phyloP scores from a whole-genome alignment of 257 asterid genomes.

The Marsdenia floribunda region DNA sequence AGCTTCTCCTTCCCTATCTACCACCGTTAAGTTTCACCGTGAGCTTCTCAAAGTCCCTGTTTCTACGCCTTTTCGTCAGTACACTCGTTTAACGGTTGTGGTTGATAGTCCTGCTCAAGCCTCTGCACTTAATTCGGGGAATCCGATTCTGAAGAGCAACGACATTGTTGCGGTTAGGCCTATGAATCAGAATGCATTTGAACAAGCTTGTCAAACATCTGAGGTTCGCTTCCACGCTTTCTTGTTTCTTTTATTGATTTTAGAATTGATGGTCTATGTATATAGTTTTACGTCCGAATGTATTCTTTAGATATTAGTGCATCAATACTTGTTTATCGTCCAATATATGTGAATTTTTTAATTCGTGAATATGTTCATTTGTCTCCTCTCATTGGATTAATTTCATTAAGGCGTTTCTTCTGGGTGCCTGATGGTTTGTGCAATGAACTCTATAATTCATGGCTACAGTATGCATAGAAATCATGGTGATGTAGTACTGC shows the following conservation, averaged over 20 bases:
- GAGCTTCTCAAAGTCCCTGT: constrained; percentile 54
- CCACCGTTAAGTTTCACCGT: constrained; percentile 60
- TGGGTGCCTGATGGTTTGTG: neutral
- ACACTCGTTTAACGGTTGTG: constrained; percentile 66
- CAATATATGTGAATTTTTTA: neutral
- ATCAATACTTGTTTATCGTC: neutral
- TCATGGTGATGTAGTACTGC: too few relatives aligned
- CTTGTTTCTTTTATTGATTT: neutral
- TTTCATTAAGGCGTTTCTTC: neutral
- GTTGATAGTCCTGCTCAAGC: constrained; percentile 59
- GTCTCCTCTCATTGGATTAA: neutral
- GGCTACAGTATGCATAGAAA: neutral
- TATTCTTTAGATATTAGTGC: neutral
- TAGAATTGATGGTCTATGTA: neutral
- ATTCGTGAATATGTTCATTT: neutral
- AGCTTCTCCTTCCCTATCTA: constrained; percentile 43
- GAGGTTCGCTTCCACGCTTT: constrained; percentile 37
- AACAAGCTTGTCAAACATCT: constrained; percentile 69
- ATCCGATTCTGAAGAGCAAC: constrained; percentile 63
- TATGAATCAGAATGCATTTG: constrained; percentile 57
- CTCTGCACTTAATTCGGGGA: constrained; percentile 59
- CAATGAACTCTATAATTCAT: neutral
- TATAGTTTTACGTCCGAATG: neutral
- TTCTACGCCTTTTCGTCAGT: constrained; percentile 75
- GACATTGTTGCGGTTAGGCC: constrained; percentile 79